Evolutionary conservation across 2,329 filamentous ascomycete genomes (phyloP).

Genomic region (Xylariaceae sp.): DNA sequence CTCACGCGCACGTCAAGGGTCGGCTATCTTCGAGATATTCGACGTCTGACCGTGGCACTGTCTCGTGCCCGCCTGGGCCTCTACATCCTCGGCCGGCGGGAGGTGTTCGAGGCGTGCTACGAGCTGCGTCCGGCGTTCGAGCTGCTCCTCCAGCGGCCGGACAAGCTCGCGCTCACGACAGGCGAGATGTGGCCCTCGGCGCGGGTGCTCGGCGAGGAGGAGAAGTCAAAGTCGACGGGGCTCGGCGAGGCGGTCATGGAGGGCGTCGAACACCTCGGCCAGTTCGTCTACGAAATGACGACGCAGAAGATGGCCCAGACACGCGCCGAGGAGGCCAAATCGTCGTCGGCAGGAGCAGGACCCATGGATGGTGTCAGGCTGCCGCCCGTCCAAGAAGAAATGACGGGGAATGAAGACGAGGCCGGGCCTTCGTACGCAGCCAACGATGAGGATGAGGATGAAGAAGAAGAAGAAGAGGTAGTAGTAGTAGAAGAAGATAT

Average conservation of each 20-base stretch:
- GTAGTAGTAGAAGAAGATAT: too few species aligned
- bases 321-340: conserved; percentile 30
- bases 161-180: conserved; percentile 73
- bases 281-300: conserved; percentile 97
- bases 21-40: conserved; percentile 88
- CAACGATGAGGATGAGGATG: conserved; percentile 19
- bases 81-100: conserved; percentile 82
- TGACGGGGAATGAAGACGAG: conserved; percentile 25
- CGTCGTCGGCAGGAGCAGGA: conserved; percentile 11
- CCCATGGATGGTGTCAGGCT: conserved; percentile 6
- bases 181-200: conserved; percentile 78
- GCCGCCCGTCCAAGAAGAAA: conserved; percentile 20
- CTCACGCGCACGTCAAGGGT: conserved; percentile 82
- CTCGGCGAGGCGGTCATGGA: conserved; percentile 68
- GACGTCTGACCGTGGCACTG: conserved; percentile 87
- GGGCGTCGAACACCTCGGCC: conserved; percentile 84
- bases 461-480: conserved; percentile 4
- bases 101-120: conserved; percentile 81
- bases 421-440: conserved; percentile 14
- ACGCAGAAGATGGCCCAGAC: conserved; percentile 49
- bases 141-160: conserved; percentile 65
- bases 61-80: conserved; percentile 86
- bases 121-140: conserved; percentile 86
- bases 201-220: conserved; percentile 39
- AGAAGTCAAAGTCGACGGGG: conserved; percentile 41